phyloP scores from a whole-genome alignment of 2,329 filamentous ascomycete genomes.

The Fusarium temperatum region DNA sequence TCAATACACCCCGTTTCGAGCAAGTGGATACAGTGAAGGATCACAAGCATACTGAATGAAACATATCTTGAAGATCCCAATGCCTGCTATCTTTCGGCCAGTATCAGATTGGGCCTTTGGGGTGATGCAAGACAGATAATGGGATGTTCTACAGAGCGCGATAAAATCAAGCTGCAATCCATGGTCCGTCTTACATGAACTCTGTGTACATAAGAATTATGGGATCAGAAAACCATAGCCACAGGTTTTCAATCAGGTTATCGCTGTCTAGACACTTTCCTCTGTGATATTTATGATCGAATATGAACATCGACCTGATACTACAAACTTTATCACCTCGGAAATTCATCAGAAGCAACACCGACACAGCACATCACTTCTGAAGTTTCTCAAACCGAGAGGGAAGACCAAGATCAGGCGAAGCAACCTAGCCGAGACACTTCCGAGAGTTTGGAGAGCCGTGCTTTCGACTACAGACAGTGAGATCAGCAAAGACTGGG shows the following conservation, averaged over 20 bases:
- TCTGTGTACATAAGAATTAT: not conserved
- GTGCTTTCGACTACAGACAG: not conserved
- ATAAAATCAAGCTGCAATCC: not conserved
- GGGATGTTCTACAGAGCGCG: not conserved
- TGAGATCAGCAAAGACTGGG: not conserved
- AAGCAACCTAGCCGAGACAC: not conserved
- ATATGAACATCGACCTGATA: not conserved
- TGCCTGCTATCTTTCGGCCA: not conserved
- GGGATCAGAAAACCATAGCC: not conserved
- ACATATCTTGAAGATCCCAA: not conserved
- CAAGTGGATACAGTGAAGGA: too few species aligned
- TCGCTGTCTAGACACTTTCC: too few species aligned
- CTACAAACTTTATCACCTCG: too few species aligned
- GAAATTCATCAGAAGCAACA: not conserved
- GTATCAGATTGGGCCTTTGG: rapidly evolving
- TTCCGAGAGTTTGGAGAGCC: too few species aligned
- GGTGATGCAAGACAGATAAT: not conserved
- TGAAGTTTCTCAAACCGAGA: not conserved
- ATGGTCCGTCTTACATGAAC: not conserved
- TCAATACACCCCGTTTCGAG: too few species aligned
- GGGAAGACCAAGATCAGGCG: not conserved
- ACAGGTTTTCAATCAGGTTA: rapidly evolving
- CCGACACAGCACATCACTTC: too few species aligned
- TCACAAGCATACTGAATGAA: rapidly evolving
- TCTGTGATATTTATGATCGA: rapidly evolving